Base-by-base conservation (phyloP, 306 rosid genomes). In the Abrus pulchellus region DNA sequence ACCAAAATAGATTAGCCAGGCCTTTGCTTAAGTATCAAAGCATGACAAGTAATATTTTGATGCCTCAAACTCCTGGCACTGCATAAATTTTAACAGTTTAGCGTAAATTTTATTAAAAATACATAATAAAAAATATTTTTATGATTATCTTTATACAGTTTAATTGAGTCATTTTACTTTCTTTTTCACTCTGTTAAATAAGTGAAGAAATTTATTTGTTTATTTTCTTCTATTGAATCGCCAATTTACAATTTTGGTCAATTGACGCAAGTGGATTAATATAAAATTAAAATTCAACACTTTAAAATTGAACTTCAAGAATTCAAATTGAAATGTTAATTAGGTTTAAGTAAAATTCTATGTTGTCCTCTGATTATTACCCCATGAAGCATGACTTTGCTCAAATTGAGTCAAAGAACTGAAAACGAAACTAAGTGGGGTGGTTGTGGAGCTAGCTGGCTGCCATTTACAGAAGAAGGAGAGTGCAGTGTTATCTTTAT, bases 401-500 rank as follows among this genome's bases (percentile, higher is more conserved):
- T 64, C 29, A 54, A 66, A 78, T 55, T 62, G 8, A 30, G 53
- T 65, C 32, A 28, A 47, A 45, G 7, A 72, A 68, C 75, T 66
- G 70, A 85, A 60, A n/a, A 74, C 12, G 64, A 49, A 55, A 63
- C 45, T 1, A 20, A 59, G 80, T 74, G 78, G 83, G 79, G 80
- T 77, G 69, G 80, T 77, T 69, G 79, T 79, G 63, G 43, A 29
- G 63, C 78, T 79, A 83, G 83, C 89, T 86, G 89, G 85, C 83
- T 76, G 38, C 68, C 89, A 83, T 69, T 74, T 49, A 43, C 33
- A 61, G 34, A 57, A 59, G 65, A 0, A 8, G 29, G 55, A 68
- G 7, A 11, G 55, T 5, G 1, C 44, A 36, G 74, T 63, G 76
- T 70, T 9, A 68, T 72, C 74, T 76, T 71, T 77, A 27, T 43